These are phyloP conservation scores for Lentinula boryana DNA, from an alignment of 768 basidiomycete genomes.

Conservation along the genomic window DNA sequence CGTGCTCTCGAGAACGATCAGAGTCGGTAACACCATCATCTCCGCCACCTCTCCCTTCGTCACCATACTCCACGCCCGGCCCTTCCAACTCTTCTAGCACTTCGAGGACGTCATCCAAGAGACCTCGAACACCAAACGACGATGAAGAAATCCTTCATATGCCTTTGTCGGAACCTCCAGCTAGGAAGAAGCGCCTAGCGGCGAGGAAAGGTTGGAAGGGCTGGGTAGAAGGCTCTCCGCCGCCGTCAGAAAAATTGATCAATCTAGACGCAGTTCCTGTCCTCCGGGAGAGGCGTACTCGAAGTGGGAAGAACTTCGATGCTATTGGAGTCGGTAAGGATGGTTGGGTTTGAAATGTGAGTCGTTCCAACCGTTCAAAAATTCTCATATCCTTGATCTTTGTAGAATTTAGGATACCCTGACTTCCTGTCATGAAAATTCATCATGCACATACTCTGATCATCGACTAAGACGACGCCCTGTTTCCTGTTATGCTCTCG, in stretches of 20 bases:
- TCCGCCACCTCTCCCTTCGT: conserved; percentile 37
- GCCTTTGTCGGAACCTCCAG: conserved; percentile 20
- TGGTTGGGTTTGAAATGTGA: conserved; percentile 62
- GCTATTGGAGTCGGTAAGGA: conserved; percentile 75
- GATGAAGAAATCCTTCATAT: conserved; percentile 30
- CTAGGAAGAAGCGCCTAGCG: conserved; percentile 56
- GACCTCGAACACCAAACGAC: conserved; percentile 71
- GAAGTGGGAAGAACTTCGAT: conserved; percentile 83
- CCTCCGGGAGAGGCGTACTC: conserved; percentile 68
- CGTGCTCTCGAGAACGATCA: conserved; percentile 48
- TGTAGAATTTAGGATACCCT: conserved; percentile 11
- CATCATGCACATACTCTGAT: neutral
- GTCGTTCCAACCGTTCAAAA: conserved; percentile 48
- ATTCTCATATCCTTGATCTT: conserved; percentile 29
- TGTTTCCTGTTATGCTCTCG: conserved; percentile 14
- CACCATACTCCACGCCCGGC: conserved; percentile 69
- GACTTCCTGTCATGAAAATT: conserved; percentile 18
- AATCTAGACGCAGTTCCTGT: conserved; percentile 71
- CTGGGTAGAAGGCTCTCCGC: conserved; percentile 83
- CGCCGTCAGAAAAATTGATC: conserved; percentile 75
- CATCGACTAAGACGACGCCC: neutral
- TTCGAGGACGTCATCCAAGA: conserved; percentile 75
- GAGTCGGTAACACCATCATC: conserved; percentile 70
- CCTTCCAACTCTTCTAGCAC: conserved; percentile 70
- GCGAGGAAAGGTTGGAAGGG: conserved; percentile 87